A percentile compares a stretch with the other conserved stretches of the same genome.
Conservation (phyloP, 177 flowering plant genomes). For the Telopea speciosissima region DNA sequence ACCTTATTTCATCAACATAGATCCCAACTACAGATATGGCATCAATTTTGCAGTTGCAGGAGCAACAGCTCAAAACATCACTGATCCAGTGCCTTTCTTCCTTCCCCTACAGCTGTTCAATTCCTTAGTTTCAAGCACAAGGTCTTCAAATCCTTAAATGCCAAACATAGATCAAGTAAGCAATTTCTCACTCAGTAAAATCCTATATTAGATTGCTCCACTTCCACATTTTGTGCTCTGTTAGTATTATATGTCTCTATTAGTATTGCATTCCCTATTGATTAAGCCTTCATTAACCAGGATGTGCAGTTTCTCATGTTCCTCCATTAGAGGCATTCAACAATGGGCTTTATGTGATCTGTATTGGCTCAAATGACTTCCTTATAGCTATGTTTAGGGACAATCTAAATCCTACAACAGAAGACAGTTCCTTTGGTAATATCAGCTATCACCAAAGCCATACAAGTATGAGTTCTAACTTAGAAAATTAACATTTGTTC, state of each 20-base stretch:
- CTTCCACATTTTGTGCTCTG: too few species aligned
- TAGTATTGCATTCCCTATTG: background rate
- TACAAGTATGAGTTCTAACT: constrained; percentile 11
- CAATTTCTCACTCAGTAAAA: background rate
- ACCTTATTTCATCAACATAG: constrained; percentile 16
- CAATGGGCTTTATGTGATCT: constrained; percentile 21
- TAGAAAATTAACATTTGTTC: too few species aligned
- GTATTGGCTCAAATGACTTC: constrained; percentile 20
- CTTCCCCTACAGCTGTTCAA: constrained; percentile 20
- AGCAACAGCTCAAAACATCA: constrained; percentile 20
- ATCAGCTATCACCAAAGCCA: constrained; percentile 20
- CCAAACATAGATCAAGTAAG: constrained; percentile 9
- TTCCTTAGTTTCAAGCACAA: constrained; percentile 20
- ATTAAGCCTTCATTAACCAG: background rate
- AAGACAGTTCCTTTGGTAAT: constrained; percentile 15
- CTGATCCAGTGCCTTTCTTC: constrained; percentile 16
- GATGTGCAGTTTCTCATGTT: constrained; percentile 7
- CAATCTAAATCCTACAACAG: constrained; percentile 7
- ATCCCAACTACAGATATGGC: constrained; percentile 18
- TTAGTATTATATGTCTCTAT: too few species aligned
- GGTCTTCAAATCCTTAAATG: constrained; percentile 8
- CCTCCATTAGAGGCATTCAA: constrained; percentile 14
- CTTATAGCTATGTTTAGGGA: background rate
- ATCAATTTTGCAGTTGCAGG: constrained; percentile 20
- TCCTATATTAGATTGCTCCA: too few species aligned